phyloP scores from a whole-genome alignment of 1,284 basidiomycete species.

The Clitocybe nebularis region DNA sequence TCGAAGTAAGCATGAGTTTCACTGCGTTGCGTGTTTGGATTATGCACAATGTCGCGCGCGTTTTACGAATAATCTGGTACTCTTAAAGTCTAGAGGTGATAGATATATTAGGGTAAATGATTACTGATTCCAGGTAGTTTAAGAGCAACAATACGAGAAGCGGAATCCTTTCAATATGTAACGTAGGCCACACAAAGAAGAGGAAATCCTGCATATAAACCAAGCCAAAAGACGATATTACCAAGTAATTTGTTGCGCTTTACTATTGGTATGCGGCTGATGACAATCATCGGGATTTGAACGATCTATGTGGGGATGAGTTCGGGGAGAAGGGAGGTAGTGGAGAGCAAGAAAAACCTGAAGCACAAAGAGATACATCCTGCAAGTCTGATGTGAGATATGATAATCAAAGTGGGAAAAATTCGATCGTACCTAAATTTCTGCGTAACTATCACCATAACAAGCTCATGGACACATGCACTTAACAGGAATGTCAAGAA shows the following conservation, averaged over 20 bases:
- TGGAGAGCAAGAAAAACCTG: slow-evolving; percentile 33
- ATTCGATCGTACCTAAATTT: slow-evolving; percentile 58
- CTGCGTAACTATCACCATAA: slow-evolving; percentile 94
- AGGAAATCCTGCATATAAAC: slow-evolving; percentile 88
- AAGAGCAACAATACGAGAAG: too few species aligned
- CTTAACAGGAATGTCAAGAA: slow-evolving; percentile 90
- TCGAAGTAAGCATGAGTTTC: too few species aligned
- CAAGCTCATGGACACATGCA: slow-evolving; percentile 88
- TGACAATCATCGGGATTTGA: slow-evolving; percentile 88
- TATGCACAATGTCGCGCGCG: too few species aligned
- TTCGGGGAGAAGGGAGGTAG: neutral
- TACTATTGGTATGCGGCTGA: slow-evolving; percentile 74
- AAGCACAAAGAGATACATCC: slow-evolving; percentile 74
- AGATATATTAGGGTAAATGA: too few species aligned
- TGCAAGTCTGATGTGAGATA: slow-evolving; percentile 21
- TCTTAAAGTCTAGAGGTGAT: too few species aligned
- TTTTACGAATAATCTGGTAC: too few species aligned
- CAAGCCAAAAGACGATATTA: slow-evolving; percentile 91
- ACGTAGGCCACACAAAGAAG: slow-evolving; percentile 86
- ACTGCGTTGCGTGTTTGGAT: too few species aligned
- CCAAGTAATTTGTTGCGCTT: slow-evolving; percentile 77
- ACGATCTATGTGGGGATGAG: slow-evolving; percentile 55
- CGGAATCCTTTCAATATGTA: slow-evolving; percentile 62
- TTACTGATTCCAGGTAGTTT: too few species aligned
- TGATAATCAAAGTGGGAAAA: neutral